Conservation (phyloP, 2,329 filamentous ascomycete genomes). For the Cucurbitaria berberidis region DNA sequence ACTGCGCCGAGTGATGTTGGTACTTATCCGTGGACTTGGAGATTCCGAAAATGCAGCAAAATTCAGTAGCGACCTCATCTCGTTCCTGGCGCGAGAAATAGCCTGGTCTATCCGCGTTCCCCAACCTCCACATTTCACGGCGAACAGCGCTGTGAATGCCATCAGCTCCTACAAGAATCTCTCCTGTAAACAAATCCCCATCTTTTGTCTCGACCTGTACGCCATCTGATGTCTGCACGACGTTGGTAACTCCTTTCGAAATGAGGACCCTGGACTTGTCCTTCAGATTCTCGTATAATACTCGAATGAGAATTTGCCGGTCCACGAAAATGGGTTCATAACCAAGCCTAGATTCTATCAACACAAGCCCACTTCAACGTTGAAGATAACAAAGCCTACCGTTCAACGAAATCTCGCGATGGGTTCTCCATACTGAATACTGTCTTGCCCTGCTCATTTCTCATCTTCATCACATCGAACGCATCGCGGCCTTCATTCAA, state of each 20-base stretch:
- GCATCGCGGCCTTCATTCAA: background rate
- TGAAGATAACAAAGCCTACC: background rate
- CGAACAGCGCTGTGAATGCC: constrained; percentile 22
- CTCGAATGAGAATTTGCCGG: constrained; percentile 16
- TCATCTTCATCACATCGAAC: background rate
- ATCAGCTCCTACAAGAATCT: constrained; percentile 22
- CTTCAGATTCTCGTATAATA: constrained; percentile 19
- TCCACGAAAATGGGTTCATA: constrained; percentile 17
- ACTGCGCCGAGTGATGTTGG: background rate
- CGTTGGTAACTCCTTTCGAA: constrained; percentile 2
- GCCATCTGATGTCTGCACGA: constrained; percentile 3
- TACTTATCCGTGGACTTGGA: constrained; percentile 1
- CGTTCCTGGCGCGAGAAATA: background rate
- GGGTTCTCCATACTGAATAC: background rate
- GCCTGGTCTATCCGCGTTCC: constrained; percentile 1
- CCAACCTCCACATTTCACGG: constrained; percentile 23
- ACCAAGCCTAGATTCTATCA: background rate
- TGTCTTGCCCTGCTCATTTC: constrained; percentile 1
- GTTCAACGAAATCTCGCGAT: background rate
- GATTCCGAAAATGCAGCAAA: constrained; percentile 10
- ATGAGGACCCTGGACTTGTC: constrained; percentile 19
- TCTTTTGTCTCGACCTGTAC: constrained; percentile 12
- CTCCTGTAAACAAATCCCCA: constrained; percentile 10
- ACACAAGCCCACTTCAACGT: background rate
- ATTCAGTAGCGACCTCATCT: background rate